These are phyloP conservation scores for Ophiostoma populinum DNA, from an alignment of 2,329 filamentous ascomycete genomes.

Conservation along the genomic window DNA sequence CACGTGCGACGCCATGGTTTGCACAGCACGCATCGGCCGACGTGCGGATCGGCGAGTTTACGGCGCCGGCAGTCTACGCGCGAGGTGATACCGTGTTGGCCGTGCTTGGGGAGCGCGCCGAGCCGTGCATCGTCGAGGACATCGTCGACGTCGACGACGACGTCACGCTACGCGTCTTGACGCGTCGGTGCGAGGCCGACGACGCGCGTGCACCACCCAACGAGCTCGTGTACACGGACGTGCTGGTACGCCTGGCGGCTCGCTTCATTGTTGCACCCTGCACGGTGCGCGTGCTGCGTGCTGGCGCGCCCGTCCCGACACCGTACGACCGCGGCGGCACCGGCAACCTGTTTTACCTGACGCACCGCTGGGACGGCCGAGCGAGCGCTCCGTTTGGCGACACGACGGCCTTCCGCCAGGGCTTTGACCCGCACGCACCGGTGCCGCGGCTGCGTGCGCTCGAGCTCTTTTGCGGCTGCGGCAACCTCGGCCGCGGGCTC, in stretches of 20 bases:
- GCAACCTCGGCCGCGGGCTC: constrained; percentile 59
- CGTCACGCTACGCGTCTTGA: constrained; percentile 31
- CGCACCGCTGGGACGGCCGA: constrained; percentile 12
- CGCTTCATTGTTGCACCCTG: too few relatives aligned
- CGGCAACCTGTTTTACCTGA: constrained; percentile 50
- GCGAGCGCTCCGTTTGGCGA: background rate
- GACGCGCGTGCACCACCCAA: constrained; percentile 27
- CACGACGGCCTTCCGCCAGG: constrained; percentile 28
- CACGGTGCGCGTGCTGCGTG: constrained; percentile 36
- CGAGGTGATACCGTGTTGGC: constrained; percentile 45
- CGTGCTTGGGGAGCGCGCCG: constrained; percentile 21
- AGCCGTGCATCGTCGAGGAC: constrained; percentile 42
- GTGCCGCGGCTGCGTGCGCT: constrained; percentile 36
- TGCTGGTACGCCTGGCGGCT: constrained; percentile 22
- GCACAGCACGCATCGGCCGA: background rate
- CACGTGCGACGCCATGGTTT: background rate
- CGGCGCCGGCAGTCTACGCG: constrained; percentile 17
- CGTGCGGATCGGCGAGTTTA: background rate
- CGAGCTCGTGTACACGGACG: constrained; percentile 38
- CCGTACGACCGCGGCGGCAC: constrained; percentile 51
- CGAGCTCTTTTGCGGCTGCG: constrained; percentile 63
- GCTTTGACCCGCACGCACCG: constrained; percentile 28
- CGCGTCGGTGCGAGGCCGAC: constrained; percentile 27
- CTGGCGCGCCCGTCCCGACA: constrained; percentile 28
- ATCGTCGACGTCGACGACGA: constrained; percentile 14